These are phyloP conservation scores for Leccinum subgranulosum DNA, from an alignment of 768 basidiomycete species.

Conservation along the genomic window DNA sequence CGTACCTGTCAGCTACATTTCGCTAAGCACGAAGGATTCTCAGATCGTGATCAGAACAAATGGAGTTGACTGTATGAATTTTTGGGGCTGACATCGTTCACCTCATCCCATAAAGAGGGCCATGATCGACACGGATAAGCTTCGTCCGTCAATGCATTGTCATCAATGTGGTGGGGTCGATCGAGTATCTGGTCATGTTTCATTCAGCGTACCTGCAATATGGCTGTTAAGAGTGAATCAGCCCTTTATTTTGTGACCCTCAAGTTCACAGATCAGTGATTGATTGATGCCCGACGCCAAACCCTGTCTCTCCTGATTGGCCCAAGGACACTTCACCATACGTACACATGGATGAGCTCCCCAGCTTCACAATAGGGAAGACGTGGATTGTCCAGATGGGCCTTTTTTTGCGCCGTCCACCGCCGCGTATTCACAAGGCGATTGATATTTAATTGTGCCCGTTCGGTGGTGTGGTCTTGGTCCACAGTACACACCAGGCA, in stretches of 20 bases:
- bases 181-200: background rate
- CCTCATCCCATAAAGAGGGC: background rate
- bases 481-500: slow-evolving; percentile 2
- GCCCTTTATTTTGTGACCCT: background rate
- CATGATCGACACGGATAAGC: background rate
- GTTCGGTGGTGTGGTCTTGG: background rate
- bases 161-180: background rate
- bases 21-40: background rate
- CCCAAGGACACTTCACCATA: background rate
- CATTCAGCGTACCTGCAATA: background rate
- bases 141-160: background rate
- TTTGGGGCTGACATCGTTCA: background rate
- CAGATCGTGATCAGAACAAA: background rate
- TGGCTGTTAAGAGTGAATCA: background rate
- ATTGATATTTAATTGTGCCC: background rate
- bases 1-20: background rate
- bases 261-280: background rate
- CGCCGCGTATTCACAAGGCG: no score
- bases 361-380: background rate
- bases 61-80: background rate
- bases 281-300: background rate
- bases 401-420: background rate
- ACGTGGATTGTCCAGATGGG: background rate
- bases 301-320: background rate
- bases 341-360: background rate